A percentile compares a stretch with the other conserved stretches of the same genome.
Conservation (phyloP, 805 yeast species). For the Metschnikowia proteae region DNA sequence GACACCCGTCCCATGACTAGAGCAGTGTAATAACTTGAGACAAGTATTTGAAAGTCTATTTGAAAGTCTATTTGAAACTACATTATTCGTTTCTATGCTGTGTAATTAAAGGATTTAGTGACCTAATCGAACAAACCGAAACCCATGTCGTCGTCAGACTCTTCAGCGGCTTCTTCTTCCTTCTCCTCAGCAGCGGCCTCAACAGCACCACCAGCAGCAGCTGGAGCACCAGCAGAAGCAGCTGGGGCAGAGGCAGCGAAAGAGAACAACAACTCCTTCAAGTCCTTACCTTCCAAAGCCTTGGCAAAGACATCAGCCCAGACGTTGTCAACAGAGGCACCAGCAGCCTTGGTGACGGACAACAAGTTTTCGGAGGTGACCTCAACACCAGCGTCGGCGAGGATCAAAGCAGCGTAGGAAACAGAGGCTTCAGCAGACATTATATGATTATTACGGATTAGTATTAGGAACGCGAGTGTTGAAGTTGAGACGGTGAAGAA, state of each 20-base stretch:
- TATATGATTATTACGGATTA: slow-evolving; percentile 19
- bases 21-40: no score
- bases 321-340: slow-evolving; percentile 72
- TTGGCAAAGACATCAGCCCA: slow-evolving; percentile 88
- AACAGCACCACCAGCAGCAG: slow-evolving; percentile 40
- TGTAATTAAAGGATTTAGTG: slow-evolving; percentile 11
- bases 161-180: slow-evolving; percentile 22
- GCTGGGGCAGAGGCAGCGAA: slow-evolving; percentile 49
- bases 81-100: slow-evolving; percentile 7
- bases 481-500: slow-evolving; percentile 7
- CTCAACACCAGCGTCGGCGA: slow-evolving; percentile 96
- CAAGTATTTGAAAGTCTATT: background rate
- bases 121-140: slow-evolving; percentile 31
- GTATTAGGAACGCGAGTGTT: background rate
- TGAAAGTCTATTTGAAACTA: background rate
- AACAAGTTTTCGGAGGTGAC: slow-evolving; percentile 82
- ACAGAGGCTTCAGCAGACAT: slow-evolving; percentile 92
- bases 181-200: slow-evolving; percentile 42
- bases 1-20: no score
- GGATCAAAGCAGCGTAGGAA: slow-evolving; percentile 97
- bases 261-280: slow-evolving; percentile 68
- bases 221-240: slow-evolving; percentile 33
- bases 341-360: slow-evolving; percentile 77
- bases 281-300: slow-evolving; percentile 80
- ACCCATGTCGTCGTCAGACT: slow-evolving; percentile 28